Evolutionary conservation across 2,329 filamentous ascomycete genomes (phyloP), one percentile per base, ranked within the genome.

Genomic region (Ophiostoma angusticollis): DNA sequence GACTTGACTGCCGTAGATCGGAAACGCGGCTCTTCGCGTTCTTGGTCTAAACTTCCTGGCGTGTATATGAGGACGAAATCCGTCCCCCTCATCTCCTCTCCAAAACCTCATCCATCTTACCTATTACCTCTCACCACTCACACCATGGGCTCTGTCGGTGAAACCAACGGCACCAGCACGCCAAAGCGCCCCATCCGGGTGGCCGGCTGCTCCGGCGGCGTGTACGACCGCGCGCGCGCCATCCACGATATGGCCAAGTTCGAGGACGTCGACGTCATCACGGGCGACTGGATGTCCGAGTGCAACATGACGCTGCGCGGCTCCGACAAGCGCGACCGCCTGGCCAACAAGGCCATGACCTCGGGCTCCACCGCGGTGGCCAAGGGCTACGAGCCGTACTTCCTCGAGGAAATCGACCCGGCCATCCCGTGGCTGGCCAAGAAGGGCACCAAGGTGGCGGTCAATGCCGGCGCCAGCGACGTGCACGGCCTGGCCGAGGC

Each of bases 221-320:
- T 62, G 37, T 61, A 59, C 35, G 61, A 64, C 42, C 54, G 60
- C 32, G 58, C 63, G 42, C 54, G 56, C 14, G 58, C 58, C 18
- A 60, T 60, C 36, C 41, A 52, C 24, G 54, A 54, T 16, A 50
- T 61, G 27, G 58, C 58, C 35, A 55, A 56, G 45, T 42, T 54
- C 49, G 36, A 52, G 22, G 48, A 49, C 28, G 44, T 56, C 40
- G 52, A 56, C 18, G 50, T 54, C 17, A 54, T 55, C 35, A 52
- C 48, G 5, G 54, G 54, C 12, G 53, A 55, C 43, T 57, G 54
- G 54, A 54, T 57, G 51, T 50, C 47, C 29, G 52, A 54, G 35
- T 48, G 43, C 37, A 54, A 52, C 37, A 54, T 55, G 51, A 52
- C 52, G 5, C 49, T 53, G 24, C 48, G 49, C 21, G 52, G 52